phyloP scores from a whole-genome alignment of 2,329 filamentous ascomycete species.

The Neopestalotiopsis sp. region DNA sequence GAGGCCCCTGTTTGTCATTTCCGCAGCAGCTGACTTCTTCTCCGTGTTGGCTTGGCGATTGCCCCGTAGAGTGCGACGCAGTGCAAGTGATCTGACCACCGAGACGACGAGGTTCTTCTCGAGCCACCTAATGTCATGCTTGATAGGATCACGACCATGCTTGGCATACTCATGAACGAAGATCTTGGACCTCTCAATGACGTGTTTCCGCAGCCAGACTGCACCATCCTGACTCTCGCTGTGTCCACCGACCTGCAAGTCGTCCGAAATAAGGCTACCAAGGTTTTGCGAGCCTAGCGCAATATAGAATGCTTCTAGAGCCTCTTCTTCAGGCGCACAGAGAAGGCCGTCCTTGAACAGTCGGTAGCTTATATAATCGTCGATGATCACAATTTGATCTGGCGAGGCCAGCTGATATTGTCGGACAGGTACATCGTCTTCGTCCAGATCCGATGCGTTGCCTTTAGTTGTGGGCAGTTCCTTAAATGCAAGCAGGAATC shows the following conservation, averaged over 20 bases:
- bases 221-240: conserved; percentile 72
- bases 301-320: conserved; percentile 82
- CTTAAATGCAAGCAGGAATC: conserved; percentile 83
- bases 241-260: conserved; percentile 72
- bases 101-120: conserved; percentile 82
- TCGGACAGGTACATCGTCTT: conserved; percentile 69
- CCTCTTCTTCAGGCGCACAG: conserved; percentile 88
- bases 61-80: conserved; percentile 77
- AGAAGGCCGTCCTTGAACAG: conserved; percentile 86
- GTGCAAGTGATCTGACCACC: conserved; percentile 77
- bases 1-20: conserved; percentile 51
- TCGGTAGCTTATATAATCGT: conserved; percentile 88
- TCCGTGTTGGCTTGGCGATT: conserved; percentile 73
- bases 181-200: conserved; percentile 85
- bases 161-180: conserved; percentile 81
- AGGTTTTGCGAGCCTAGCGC: conserved; percentile 79
- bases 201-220: conserved; percentile 74
- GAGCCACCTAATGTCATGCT: conserved; percentile 88
- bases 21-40: conserved; percentile 74
- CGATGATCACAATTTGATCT: conserved; percentile 75
- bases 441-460: conserved; percentile 57
- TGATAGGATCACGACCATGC: conserved; percentile 77
- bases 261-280: conserved; percentile 78
- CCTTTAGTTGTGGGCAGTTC: conserved; percentile 63
- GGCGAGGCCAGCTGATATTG: conserved; percentile 81